phyloP scores from a whole-genome alignment of 441 rosid genomes.

The Bocquillonia castaneifolia region DNA sequence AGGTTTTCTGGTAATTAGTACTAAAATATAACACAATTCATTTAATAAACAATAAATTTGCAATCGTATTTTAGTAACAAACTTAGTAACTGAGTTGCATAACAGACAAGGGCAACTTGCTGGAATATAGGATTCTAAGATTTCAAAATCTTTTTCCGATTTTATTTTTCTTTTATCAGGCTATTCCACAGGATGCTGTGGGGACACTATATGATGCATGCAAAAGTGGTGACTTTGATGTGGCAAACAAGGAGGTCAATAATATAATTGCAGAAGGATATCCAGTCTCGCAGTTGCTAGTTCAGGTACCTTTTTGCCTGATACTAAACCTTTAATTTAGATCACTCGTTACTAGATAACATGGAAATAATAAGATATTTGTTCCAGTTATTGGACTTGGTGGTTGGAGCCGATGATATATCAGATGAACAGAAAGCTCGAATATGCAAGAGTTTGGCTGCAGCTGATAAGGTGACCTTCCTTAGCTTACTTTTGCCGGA shows the following conservation, averaged over 20 bases:
- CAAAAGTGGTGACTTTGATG: constrained; percentile 85
- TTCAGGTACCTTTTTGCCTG: constrained; percentile 48
- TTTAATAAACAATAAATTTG: background rate
- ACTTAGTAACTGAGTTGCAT: no score
- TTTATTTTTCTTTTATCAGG: constrained; percentile 38
- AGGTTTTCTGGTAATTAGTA: no score
- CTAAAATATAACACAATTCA: background rate
- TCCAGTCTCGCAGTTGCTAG: constrained; percentile 85
- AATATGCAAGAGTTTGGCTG: constrained; percentile 70
- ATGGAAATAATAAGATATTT: constrained; percentile 17
- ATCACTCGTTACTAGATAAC: constrained; percentile 8
- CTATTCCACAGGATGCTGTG: constrained; percentile 62
- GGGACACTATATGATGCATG: constrained; percentile 56
- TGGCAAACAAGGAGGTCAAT: constrained; percentile 81
- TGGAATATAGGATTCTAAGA: background rate
- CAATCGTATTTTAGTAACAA: background rate
- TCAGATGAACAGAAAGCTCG: constrained; percentile 89
- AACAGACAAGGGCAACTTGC: background rate
- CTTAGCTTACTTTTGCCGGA: constrained; percentile 3
- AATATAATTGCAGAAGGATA: constrained; percentile 78
- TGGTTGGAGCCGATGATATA: constrained; percentile 64
- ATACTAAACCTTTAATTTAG: background rate
- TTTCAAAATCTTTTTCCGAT: background rate
- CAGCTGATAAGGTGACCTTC: constrained; percentile 71
- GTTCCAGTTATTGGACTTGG: constrained; percentile 64